Percentiles rank a stretch among this genome's conserved stretches.
Conservation (phyloP, 768 basidiomycete species). For the Daedaleopsis nitida region DNA sequence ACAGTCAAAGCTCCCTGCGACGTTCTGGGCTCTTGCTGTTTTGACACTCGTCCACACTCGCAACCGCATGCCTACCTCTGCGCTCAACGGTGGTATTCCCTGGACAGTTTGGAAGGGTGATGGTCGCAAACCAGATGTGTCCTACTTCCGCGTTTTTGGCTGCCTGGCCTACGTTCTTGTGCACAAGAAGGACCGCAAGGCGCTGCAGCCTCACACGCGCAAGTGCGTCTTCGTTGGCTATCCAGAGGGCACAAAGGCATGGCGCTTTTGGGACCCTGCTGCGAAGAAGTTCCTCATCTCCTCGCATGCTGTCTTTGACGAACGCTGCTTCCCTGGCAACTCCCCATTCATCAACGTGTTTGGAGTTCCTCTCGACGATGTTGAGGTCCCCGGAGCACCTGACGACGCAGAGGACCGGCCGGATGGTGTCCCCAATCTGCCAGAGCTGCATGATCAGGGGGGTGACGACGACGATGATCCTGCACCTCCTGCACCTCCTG, state of each 20-base stretch:
- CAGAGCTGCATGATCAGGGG: conserved; percentile 15
- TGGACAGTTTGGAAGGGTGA: conserved; percentile 1
- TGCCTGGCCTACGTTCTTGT: conserved; percentile 42
- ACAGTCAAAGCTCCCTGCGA: conserved; percentile 6
- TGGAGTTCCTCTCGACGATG: conserved; percentile 5
- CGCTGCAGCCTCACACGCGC: conserved; percentile 22
- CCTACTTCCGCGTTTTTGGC: conserved; percentile 39
- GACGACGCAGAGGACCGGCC: not conserved
- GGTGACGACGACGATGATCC: conserved; percentile 12
- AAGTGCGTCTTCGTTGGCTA: conserved; percentile 36
- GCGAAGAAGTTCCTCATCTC: conserved; percentile 12
- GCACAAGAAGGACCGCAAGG: conserved; percentile 36
- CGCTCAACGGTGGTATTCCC: not conserved
- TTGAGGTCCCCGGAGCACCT: conserved; percentile 1
- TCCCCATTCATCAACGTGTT: too few species aligned
- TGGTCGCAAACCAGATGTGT: conserved; percentile 28
- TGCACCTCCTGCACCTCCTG: conserved; percentile 6
- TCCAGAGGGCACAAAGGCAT: conserved; percentile 1
- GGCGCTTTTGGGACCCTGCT: conserved; percentile 14
- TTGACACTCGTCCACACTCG: conserved; percentile 2
- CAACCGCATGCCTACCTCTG: conserved; percentile 6
- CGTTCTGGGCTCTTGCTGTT: not conserved
- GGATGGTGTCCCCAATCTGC: conserved; percentile 4
- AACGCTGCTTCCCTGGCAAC: conserved; percentile 15
- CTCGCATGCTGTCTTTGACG: conserved; percentile 15